A percentile compares a stretch with the other conserved stretches of the same genome.
These are phyloP conservation scores for Suillus discolor DNA, from an alignment of 768 basidiomycete species.

Conservation along the genomic window DNA sequence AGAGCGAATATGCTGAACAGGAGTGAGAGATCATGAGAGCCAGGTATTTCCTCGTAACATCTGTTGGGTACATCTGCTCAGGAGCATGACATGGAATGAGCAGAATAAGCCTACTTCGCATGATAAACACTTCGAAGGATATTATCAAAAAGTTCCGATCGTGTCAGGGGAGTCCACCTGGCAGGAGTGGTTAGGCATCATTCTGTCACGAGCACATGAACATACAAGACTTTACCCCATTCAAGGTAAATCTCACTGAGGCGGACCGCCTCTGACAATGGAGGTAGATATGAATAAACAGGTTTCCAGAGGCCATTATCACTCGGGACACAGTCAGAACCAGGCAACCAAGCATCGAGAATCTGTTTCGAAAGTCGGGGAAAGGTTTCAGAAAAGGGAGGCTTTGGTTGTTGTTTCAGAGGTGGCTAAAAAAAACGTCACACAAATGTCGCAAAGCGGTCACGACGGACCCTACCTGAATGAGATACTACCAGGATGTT, in stretches of 20 bases:
- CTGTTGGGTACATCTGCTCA: constrained; percentile 26
- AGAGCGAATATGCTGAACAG: constrained; percentile 70
- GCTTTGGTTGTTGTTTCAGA: constrained; percentile 17
- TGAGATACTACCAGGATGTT: constrained; percentile 48
- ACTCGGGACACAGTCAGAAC: constrained; percentile 30
- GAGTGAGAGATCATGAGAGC: constrained; percentile 60
- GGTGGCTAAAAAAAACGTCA: constrained; percentile 25
- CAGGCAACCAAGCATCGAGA: constrained; percentile 38
- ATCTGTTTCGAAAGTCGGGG: constrained; percentile 46
- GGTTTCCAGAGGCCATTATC: constrained; percentile 43
- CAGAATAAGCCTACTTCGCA: constrained; percentile 41
- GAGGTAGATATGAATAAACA: constrained; percentile 53
- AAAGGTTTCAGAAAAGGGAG: constrained; percentile 19
- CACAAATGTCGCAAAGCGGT: not conserved
- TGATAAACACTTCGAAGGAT: constrained; percentile 57
- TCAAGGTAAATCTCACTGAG: constrained; percentile 69
- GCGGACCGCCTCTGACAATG: constrained; percentile 57
- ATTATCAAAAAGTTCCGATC: constrained; percentile 58
- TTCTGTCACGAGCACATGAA: constrained; percentile 10
- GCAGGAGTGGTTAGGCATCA: constrained; percentile 4
- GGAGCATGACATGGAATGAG: not conserved
- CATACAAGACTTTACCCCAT: constrained; percentile 60
- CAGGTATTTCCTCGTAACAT: constrained; percentile 39
- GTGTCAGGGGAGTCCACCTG: constrained; percentile 58
- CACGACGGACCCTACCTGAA: constrained; percentile 43